These are phyloP conservation scores for Platanthera zijinensis DNA, from an alignment of 106 monocot genomes.

Conservation along the genomic window DNA sequence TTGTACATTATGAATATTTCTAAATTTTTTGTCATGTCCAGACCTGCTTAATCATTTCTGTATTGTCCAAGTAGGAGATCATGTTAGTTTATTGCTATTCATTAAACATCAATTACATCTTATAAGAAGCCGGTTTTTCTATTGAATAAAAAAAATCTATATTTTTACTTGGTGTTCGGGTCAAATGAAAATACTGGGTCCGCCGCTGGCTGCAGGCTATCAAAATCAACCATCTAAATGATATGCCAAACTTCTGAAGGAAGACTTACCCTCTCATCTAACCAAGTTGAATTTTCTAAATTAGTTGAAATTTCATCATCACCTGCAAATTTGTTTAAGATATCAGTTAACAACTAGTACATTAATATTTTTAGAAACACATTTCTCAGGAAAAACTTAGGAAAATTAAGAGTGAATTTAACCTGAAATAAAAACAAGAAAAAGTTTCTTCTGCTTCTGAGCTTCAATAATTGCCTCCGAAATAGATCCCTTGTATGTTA, in stretches of 20 bases:
- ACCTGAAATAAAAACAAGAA: constrained; percentile 91
- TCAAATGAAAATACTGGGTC: too few relatives aligned
- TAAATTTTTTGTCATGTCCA: neutral
- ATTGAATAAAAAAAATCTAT: neutral
- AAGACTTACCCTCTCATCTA: constrained; percentile 44
- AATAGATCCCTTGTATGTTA: constrained; percentile 81
- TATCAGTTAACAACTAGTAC: neutral
- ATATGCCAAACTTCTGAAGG: neutral
- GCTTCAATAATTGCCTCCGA: constrained; percentile 66
- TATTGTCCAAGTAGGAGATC: neutral
- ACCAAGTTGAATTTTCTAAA: constrained; percentile 57
- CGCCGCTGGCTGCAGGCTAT: neutral
- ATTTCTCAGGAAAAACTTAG: neutral
- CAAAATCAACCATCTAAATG: neutral
- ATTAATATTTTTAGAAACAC: neutral
- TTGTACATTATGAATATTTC: neutral
- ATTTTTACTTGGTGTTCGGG: too few relatives aligned
- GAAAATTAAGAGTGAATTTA: neutral
- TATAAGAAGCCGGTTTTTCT: neutral
- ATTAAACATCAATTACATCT: neutral
- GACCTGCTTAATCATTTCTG: neutral
- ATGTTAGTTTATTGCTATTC: neutral
- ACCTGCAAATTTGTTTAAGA: constrained; percentile 29
- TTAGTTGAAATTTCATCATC: constrained; percentile 58
- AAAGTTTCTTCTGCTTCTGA: constrained; percentile 60